Base-by-base conservation (phyloP, 768 basidiomycete species). In the Suillus brevipes region DNA sequence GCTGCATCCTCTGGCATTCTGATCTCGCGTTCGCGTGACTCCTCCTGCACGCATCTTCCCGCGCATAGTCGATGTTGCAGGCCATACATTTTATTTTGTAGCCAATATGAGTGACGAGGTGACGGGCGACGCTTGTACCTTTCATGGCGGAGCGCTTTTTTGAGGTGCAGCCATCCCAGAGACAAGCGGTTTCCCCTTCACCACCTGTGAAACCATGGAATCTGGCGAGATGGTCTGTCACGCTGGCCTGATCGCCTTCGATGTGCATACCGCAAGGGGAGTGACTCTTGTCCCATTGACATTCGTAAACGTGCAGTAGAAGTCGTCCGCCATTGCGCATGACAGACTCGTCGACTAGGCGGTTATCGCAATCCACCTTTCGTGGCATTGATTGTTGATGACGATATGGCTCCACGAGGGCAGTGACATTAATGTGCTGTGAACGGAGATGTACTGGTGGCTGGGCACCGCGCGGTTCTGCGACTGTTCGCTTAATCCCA, bases 11-110 rank as follows among this genome's bases (percentile, higher is more conserved):
- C 6, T 43, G 58, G 64, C 75, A 75, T 38, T 73, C 69, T 47
- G 75, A 75, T 49, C 75, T 73, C 12, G 40, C 58, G 6, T 59
- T 59, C 62, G 69, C 72, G 36, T 75, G 75, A 14, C 75, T 76
- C 63, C 75, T 76, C 65, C 77, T 75, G 28, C 76, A 75, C 23
- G 75, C 75, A 52, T 75, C 76, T 67, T 71, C 74, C 36, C 75
- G 68, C 45, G 75, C 76, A 65, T 76, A 77, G 65, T 74, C 74
- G 64, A 69, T 72, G 66, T 68, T 71, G 68, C 75, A 75, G 20
- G 71, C 68, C 59, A 68, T 62, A 31, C 75, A 75, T 53, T 74
- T 74, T 42, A 77, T 70, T 34, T 76, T 62, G 23, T 69, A 77
- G 1, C 76, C 74, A 23, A 75, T 67, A 23, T 75, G 75, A 49